Percentiles rank a stretch among this genome's conserved stretches.
phyloP scores from a whole-genome alignment of 345 rosid species.

The Lagerstroemia speciosa region DNA sequence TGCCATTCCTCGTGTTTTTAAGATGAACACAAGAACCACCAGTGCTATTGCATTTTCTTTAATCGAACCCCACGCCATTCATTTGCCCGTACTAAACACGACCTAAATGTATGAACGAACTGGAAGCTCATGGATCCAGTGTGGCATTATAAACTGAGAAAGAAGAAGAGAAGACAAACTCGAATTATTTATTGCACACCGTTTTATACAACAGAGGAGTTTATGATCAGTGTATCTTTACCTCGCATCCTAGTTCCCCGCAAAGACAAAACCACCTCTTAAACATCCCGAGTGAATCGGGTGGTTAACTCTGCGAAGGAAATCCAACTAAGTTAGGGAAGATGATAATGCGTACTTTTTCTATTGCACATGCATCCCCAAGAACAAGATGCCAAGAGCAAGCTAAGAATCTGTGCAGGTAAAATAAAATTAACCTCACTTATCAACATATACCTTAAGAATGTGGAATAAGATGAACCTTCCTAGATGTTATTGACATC shows the following conservation, averaged over 20 bases:
- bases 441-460: not conserved
- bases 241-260: constrained; percentile 1
- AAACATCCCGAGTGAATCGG: constrained; percentile 1
- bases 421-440: not conserved
- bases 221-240: not conserved
- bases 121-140: not conserved
- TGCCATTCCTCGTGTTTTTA: too few species aligned
- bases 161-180: not conserved
- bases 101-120: not conserved
- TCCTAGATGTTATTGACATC: constrained; percentile 2
- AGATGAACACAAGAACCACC: too few species aligned
- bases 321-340: too few species aligned
- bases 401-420: not conserved
- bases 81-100: not conserved
- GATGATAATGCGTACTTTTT: not conserved
- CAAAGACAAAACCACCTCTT: constrained; percentile 4
- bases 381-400: not conserved
- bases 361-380: not conserved
- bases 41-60: too few species aligned
- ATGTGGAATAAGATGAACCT: not conserved
- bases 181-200: constrained; percentile 2
- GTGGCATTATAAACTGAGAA: constrained; percentile 2
- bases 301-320: not conserved
- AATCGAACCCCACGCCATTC: too few species aligned
- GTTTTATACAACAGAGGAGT: constrained; percentile 2